These are phyloP conservation scores for Rhodotorula glutinis DNA, from an alignment of 1,284 basidiomycete species.

Conservation along the genomic window DNA sequence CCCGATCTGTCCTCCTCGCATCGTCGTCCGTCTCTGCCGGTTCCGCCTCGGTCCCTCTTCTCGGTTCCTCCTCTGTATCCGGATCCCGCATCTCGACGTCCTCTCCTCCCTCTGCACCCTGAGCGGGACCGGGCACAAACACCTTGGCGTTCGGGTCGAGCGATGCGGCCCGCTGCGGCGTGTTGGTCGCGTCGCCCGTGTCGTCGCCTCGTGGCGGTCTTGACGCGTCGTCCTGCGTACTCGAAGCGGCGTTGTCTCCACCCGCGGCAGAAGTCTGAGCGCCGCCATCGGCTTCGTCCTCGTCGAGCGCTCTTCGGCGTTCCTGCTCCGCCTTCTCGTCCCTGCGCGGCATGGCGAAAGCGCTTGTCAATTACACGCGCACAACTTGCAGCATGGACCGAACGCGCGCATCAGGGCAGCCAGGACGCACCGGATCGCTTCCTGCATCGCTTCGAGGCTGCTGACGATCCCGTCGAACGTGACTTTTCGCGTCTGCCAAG, in stretches of 20 bases:
- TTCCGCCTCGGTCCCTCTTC: background rate
- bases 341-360: no score
- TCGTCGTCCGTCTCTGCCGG: background rate
- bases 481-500: conserved; percentile 36
- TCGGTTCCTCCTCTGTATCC: background rate
- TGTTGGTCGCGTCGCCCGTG: background rate
- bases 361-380: no score
- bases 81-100: conserved; percentile 1
- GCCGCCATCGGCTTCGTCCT: conserved; percentile 23
- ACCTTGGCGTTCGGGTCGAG: conserved; percentile 24
- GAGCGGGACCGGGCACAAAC: conserved; percentile 19
- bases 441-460: conserved; percentile 35
- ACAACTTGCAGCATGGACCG: no score
- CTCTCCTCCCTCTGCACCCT: background rate
- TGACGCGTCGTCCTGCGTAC: no score
- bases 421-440: conserved; percentile 35
- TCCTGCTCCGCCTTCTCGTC: conserved; percentile 38
- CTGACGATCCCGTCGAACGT: conserved; percentile 40
- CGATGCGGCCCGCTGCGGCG: background rate
- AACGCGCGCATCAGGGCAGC: no score
- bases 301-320: conserved; percentile 31
- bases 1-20: background rate
- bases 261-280: background rate
- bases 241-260: no score
- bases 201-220: no score